Base-by-base conservation (phyloP, 345 rosid species). In the Moricandia arvensis region DNA sequence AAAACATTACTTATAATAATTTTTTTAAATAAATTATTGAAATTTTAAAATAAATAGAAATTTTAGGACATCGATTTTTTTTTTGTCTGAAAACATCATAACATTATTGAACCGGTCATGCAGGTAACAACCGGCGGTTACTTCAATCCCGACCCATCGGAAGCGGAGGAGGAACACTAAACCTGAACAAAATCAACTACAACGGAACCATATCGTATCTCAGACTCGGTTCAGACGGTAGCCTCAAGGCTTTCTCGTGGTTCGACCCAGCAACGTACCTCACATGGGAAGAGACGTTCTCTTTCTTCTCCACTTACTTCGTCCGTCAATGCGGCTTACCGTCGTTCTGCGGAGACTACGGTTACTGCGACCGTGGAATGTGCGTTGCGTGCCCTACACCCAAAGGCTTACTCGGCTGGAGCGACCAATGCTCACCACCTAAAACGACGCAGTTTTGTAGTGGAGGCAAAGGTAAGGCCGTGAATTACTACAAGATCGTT, bases 141-240 rank as follows among this genome's bases (percentile, higher is more conserved):
- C 64, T 66, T 13, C 74, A 83, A 41, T 62, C 26, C 12, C 59
- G 45, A 41, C 79, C 82, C 3, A 63, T 74, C 35, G 85, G 57
- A n/a, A 31, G 8, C 53, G 53, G 53, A 47, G 53, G 6, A 5
- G 53, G 53, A n/a, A 47, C 53, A 5, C 53, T 47, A n/a, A 47
- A 63, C 41, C 43, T 85, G 0, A 71, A 69, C n/a, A 80, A 84
- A 68, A 80, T 87, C 41, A 87, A 83, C 2, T 86, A 84, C 81
- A 85, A 86, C 55, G 69, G 76, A 29, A 87, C 89, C 2, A 60
- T 74, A 7, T 83, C 90, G 27, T 75, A 75, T 54, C 85, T 90
- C 0, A 61, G 90, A 17, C 79, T 88, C 0, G 87, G 71, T 11
- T 59, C 80, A 0, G 93, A 90, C 43, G 96, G 96, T 5, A 88